phyloP scores from a whole-genome alignment of 2,329 filamentous ascomycete genomes.

The Cercospora brassicicola region DNA sequence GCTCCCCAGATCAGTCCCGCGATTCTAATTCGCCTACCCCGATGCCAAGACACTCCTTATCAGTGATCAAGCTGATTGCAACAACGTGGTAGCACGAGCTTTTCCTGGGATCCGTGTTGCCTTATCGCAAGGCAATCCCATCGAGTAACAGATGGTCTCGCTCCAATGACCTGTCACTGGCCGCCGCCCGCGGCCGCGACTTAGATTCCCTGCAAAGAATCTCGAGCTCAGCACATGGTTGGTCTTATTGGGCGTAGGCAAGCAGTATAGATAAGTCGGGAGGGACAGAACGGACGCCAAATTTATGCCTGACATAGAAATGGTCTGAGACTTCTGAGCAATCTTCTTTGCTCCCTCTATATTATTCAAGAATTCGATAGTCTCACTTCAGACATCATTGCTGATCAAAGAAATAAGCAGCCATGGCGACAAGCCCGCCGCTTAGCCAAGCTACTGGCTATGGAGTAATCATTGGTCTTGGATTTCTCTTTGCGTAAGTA shows the following conservation, averaged over 20 bases:
- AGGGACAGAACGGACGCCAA: not conserved
- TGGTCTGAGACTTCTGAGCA: not conserved
- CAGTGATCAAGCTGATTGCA: conserved; percentile 1
- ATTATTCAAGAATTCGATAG: not conserved
- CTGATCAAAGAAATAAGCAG: conserved; percentile 8
- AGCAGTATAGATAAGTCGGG: not conserved
- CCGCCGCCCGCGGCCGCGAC: not conserved
- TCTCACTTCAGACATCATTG: not conserved
- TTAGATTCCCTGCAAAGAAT: not conserved
- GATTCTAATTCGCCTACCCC: not conserved
- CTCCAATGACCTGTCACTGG: not conserved
- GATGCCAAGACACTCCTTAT: conserved; percentile 12
- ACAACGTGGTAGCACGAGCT: conserved; percentile 5
- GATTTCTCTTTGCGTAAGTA: conserved; percentile 65
- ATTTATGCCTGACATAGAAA: not conserved
- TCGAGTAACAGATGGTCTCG: conserved; percentile 9
- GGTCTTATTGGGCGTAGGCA: not conserved
- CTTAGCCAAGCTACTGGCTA: conserved; percentile 67
- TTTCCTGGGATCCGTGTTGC: not conserved
- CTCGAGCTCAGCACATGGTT: not conserved
- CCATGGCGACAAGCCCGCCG: conserved; percentile 37
- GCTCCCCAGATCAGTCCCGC: not conserved
- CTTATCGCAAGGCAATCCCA: conserved; percentile 11
- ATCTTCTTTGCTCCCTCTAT: not conserved
- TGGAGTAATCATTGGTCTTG: conserved; percentile 73